Conservation (phyloP, 352 stramenopile species). For the Globisporangium lucens region DNA sequence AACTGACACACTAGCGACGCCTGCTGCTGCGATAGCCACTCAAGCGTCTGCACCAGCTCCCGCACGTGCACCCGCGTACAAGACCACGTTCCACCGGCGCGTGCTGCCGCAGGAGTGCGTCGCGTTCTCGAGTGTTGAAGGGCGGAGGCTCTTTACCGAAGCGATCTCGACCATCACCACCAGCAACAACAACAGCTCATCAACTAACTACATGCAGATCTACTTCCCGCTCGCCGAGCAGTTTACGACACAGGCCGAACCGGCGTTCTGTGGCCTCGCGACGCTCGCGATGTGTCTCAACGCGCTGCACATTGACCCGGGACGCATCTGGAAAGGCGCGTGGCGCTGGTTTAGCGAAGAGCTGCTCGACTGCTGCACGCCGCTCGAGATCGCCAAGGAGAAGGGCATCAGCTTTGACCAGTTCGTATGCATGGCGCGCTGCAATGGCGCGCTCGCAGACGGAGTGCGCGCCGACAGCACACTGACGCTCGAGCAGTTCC, state of each 20-base stretch:
- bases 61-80: conserved; percentile 8
- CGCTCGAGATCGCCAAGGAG: conserved; percentile 64
- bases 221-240: conserved; percentile 93
- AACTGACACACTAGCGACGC: not conserved
- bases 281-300: conserved; percentile 84
- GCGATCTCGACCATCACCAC: conserved; percentile 22
- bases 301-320: conserved; percentile 70
- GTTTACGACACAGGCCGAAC: conserved; percentile 90
- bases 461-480: conserved; percentile 34
- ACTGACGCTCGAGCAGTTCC: conserved; percentile 55
- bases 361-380: conserved; percentile 79
- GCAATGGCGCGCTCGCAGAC: conserved; percentile 58
- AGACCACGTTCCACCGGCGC: conserved; percentile 81
- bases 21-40: not conserved
- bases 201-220: conserved; percentile 75
- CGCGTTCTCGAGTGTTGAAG: conserved; percentile 82
- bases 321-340: conserved; percentile 69
- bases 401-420: conserved; percentile 68
- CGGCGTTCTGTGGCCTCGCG: conserved; percentile 88
- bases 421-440: conserved; percentile 67
- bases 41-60: not conserved
- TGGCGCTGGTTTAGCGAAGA: conserved; percentile 87
- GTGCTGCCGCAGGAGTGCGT: conserved; percentile 76
- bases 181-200: conserved; percentile 9
- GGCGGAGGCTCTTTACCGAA: conserved; percentile 81